Base-by-base conservation (phyloP, 345 rosid species). In the Pugionium cornutum region DNA sequence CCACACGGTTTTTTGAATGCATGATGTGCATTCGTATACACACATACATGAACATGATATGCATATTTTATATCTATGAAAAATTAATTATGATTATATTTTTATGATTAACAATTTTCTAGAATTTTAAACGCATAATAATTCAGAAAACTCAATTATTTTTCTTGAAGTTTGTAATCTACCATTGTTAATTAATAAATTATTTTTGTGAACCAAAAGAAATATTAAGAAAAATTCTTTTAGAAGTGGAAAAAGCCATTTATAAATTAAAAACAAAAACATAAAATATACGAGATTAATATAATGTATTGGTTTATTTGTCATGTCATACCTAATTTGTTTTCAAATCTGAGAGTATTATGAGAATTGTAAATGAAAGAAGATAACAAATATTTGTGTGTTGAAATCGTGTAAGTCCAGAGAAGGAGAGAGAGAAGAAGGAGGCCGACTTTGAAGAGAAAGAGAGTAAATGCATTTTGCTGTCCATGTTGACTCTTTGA, bases 381-480 rank as follows among this genome's bases (percentile, higher is more conserved):
- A 18, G 18, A 18, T 18, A 45, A 36, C 29, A 62, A 37, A 55
- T 54, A 46, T 8, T 46, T 31, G 39, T 56, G 75, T 53, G 41
- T 69, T 61, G 61, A 69, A 69, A 61, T 62, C 62, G 67, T 69
- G 67, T 35, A 49, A 51, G 31, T 59, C 46, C 66, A 69, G n/a
- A 43, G 53, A 51, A 51, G 53, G 63, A 46, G 63, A 62, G 49
- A 53, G 63, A 18, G 40, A 44, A 58, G 68, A 46, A 61, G 70
- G 58, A 54, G 70, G 70, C 67, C 84, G 92, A 90, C 97, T 86
- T 82, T 74, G 43, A 72, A 68, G 53, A 75, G 72, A 64, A 28
- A 60, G 70, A 48, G 87, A 84, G 89, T 86, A 81, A 84, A 90
- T 90, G 90, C 85, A 53, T 44, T 45, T 60, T 76, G 83, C 84